Evolutionary conservation across 2,329 filamentous ascomycete species (phyloP).

Genomic region (Rhinocladiella mackenziei): DNA sequence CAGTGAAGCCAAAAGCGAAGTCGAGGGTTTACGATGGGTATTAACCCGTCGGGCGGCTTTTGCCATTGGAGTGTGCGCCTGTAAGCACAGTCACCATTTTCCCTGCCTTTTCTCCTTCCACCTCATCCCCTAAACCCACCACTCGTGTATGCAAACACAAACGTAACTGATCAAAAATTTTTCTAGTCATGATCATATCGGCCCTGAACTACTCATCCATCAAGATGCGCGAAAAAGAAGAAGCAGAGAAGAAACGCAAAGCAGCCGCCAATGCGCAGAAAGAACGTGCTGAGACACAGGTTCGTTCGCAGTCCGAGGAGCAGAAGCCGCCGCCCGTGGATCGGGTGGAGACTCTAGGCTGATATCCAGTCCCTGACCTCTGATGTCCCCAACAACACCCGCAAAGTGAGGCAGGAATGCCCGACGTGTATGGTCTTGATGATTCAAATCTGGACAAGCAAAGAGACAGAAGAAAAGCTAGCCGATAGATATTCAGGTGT

Average conservation of each 20-base stretch:
- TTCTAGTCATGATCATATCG: slow-evolving; percentile 46
- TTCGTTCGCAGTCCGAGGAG: slow-evolving; percentile 24
- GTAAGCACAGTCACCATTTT: slow-evolving; percentile 34
- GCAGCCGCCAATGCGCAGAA: slow-evolving; percentile 33
- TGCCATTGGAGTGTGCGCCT: slow-evolving; percentile 52
- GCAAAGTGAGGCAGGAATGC: no score
- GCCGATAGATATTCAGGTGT: no score
- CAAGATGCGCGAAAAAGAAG: slow-evolving; percentile 35
- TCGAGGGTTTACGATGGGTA: slow-evolving; percentile 88
- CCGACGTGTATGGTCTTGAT: no score
- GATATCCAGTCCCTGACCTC: no score
- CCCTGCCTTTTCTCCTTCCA: neutral
- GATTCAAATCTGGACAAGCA: no score
- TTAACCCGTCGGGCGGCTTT: slow-evolving; percentile 62
- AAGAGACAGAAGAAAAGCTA: no score
- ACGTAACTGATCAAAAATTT: neutral
- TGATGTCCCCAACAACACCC: no score
- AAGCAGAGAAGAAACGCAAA: slow-evolving; percentile 36
- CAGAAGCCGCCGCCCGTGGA: slow-evolving; percentile 1
- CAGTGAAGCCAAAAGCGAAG: slow-evolving; percentile 85
- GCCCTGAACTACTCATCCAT: slow-evolving; percentile 45
- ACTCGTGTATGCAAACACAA: no score
- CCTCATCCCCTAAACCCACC: neutral
- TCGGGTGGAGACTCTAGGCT: slow-evolving; percentile 19
- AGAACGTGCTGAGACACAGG: slow-evolving; percentile 18